Base-by-base conservation (phyloP, 2,329 filamentous ascomycete genomes). In the Neonectria hederae region DNA sequence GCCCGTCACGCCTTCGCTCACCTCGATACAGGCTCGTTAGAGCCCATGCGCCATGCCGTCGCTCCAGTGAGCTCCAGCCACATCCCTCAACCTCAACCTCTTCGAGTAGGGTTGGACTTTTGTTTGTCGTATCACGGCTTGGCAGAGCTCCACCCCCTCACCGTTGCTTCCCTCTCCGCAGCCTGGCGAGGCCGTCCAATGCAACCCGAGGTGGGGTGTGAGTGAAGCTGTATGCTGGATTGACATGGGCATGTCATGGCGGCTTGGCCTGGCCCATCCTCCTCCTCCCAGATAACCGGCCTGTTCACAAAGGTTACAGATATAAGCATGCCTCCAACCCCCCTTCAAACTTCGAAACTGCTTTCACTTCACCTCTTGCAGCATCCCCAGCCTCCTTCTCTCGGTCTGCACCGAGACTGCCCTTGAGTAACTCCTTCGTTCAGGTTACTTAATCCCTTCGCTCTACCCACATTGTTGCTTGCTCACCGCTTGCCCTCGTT, bases 361-460 rank as follows among this genome's bases (percentile, higher is more conserved):
- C 32, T 63, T 53, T 60, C 42, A 43, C 40, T 59, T 62, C 54
- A 66, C 40, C 59, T 69, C 63, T 59, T 68, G 56, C 63, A 66
- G 56, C 48, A 49, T 53, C 57, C 32, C 51, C 62, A 69, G 30
- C 68, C 55, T 69, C 49, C 59, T 66, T 60, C 48, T 55, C 40
- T 49, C 48, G 48, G 59, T 54, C 65, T 66, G 38, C 30, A 59
- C 46, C 43, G 62, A 63, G 10, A 64, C 51, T 62, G 38, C 54
- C 54, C 54, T 62, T 52, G 63, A 74, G 73, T 75, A 68, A 67
- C 73, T 69, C 67, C 68, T 63, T 75, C 73, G 72, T 75, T 75
- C 71, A 74, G 71, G 73, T 74, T 75, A 74, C 73, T 74, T 72
- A 61, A 67, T 66, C 62, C 72, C 54, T 53, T 74, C 72, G 71